Base-by-base conservation (phyloP, 2,329 filamentous ascomycete genomes). In the Ampelomyces quisqualis region DNA sequence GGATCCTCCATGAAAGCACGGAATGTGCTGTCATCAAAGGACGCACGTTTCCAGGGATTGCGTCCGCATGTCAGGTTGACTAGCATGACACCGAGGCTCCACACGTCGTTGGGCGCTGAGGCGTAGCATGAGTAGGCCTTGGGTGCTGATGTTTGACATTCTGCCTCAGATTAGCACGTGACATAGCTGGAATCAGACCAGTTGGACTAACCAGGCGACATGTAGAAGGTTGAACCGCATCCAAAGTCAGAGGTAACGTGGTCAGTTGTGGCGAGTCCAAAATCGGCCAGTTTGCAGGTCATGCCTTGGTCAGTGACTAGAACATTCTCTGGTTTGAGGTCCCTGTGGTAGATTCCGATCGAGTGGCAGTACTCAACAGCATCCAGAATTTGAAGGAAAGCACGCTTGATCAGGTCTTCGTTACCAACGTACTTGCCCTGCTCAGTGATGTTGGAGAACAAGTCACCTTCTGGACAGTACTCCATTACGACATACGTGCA, bases 21-120 rank as follows among this genome's bases (percentile, higher is more conserved):
- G 79, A 97, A 98, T 31, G 93, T 97, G 51, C 89, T 89, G 70
- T 98, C 93, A 69, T 95, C 89, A 57, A 82, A 77, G 9, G 90
- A 95, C 48, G 93, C 93, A 68, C 93, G 86, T 75, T 97, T 97
- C 93, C 93, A 98, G 45, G 93, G 93, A 72, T 98, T 98, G 68
- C 93, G 89, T 65, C 93, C 93, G 73, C 93, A 98, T 36, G 90
- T 95, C 55, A 98, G 78, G 75, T 98, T 98, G 60, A 98, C 90
- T 47, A 98, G 79, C 66, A 98, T 95, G 38, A 98, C 91, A 56
- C 93, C 93, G n/a, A 98, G 80, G 62, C 88, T 91, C 93, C 93
- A 98, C 58, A 97, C 84, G 70, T 98, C 93, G 73, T 97, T 98
- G 43, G 91, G 88, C 37, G 88, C 90, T 53, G 90, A 95, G 55